A percentile compares a stretch with the other conserved stretches of the same genome.
Evolutionary conservation across 208 protist species (phyloP).

Genomic region (Blechomonas ayalai): DNA sequence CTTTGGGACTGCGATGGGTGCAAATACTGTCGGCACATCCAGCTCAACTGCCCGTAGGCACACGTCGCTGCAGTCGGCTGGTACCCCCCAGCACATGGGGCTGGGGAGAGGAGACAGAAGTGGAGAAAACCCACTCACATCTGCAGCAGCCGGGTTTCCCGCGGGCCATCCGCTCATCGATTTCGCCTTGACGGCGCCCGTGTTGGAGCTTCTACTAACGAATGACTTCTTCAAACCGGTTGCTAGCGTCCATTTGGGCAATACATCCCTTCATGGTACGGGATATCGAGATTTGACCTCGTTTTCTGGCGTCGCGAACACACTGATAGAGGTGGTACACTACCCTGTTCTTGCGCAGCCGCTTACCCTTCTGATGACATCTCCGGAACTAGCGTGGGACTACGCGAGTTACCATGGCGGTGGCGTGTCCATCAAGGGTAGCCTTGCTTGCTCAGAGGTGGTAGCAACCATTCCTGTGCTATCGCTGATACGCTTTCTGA

Average conservation of each 20-base stretch:
- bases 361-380: constrained; percentile 16
- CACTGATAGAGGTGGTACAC: constrained; percentile 11
- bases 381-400: constrained; percentile 18
- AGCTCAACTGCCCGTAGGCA: background rate
- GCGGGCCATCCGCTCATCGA: constrained; percentile 17
- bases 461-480: constrained; percentile 21
- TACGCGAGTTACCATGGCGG: background rate
- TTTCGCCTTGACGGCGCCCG: constrained; percentile 19
- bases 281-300: constrained; percentile 17
- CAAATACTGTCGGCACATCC: background rate
- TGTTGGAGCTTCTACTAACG: constrained; percentile 22
- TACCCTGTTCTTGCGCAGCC: constrained; percentile 12
- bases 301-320: constrained; percentile 4
- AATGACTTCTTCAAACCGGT: constrained; percentile 37
- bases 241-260: constrained; percentile 8
- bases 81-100: background rate
- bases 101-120: background rate
- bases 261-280: constrained; percentile 9
- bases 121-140: background rate
- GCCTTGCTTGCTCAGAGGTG: constrained; percentile 16
- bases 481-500: constrained; percentile 8
- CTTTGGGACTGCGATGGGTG: constrained; percentile 7
- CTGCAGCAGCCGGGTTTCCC: background rate
- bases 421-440: constrained; percentile 14
- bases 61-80: background rate